Conservation (phyloP, 139 green algal species). For the Desmodesmus armatus region DNA sequence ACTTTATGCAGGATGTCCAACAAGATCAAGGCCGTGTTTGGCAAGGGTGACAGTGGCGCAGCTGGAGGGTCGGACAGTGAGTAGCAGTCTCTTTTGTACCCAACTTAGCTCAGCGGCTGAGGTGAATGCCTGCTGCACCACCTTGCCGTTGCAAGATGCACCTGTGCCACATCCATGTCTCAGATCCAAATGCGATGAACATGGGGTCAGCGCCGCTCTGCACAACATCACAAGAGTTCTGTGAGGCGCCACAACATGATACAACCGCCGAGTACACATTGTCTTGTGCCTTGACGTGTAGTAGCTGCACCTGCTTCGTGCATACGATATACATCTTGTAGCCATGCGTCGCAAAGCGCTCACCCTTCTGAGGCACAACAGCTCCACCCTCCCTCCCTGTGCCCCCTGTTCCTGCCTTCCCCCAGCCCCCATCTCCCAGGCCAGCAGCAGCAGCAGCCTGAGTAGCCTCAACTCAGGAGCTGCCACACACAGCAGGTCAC, state of each 20-base stretch:
- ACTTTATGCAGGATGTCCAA: not conserved
- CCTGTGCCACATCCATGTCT: not conserved
- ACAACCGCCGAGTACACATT: not conserved
- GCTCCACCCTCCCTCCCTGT: not conserved
- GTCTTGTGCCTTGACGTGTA: too few relatives aligned
- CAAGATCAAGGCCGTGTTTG: slow-evolving; percentile 14
- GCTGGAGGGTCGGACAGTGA: not conserved
- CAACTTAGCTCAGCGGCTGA: not conserved
- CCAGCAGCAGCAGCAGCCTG: too few relatives aligned
- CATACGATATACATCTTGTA: too few relatives aligned
- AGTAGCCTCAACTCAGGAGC: too few relatives aligned
- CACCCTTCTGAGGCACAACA: not conserved
- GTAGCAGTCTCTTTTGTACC: not conserved
- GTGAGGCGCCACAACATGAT: not conserved
- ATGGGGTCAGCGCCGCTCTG: not conserved
- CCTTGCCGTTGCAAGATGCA: not conserved
- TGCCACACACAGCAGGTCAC: too few relatives aligned
- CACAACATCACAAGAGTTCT: not conserved
- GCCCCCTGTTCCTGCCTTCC: too few relatives aligned
- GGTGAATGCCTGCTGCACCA: not conserved
- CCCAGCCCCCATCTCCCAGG: too few relatives aligned
- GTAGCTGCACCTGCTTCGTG: too few relatives aligned
- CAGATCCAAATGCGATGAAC: not conserved
- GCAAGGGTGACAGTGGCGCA: not conserved
- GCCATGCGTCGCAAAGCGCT: not conserved